Percentiles rank a stretch among this genome's conserved stretches.
These are phyloP conservation scores for Madurella mycetomatis DNA, from an alignment of 2,329 filamentous ascomycete species.

Conservation along the genomic window DNA sequence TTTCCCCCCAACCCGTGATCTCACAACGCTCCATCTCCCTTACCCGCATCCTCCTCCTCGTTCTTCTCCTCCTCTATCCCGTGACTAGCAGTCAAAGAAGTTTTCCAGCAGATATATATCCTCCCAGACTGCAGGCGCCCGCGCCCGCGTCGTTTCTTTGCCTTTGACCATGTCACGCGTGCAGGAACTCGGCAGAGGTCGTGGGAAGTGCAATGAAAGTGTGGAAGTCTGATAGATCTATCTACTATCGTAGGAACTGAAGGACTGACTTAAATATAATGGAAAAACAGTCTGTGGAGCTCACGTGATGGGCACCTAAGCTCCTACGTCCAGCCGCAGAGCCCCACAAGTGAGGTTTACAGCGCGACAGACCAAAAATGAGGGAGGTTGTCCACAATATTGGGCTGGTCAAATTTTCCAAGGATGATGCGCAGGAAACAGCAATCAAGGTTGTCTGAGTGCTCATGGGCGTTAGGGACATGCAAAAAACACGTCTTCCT, in stretches of 20 bases:
- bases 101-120: slow-evolving; percentile 8
- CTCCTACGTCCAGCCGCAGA: too few species aligned
- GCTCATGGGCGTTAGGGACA: slow-evolving; percentile 4
- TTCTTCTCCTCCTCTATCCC: neutral
- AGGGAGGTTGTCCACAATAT: neutral
- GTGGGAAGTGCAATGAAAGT: too few species aligned
- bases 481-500: slow-evolving; percentile 13
- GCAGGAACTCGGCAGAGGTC: too few species aligned
- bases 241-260: too few species aligned
- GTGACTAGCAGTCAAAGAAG: slow-evolving; percentile 7
- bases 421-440: slow-evolving; percentile 16
- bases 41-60: neutral
- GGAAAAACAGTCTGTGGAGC: too few species aligned
- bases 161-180: too few species aligned
- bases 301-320: too few species aligned
- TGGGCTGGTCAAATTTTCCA: slow-evolving; percentile 13
- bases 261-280: too few species aligned
- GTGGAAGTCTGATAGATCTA: too few species aligned
- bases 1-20: neutral
- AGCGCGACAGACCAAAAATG: neutral
- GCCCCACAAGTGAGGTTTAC: too few species aligned
- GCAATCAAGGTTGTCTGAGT: neutral
- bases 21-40: neutral
- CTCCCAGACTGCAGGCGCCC: neutral
- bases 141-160: neutral